Base-by-base conservation (phyloP, 345 rosid genomes). In the Eutrema japonicum region DNA sequence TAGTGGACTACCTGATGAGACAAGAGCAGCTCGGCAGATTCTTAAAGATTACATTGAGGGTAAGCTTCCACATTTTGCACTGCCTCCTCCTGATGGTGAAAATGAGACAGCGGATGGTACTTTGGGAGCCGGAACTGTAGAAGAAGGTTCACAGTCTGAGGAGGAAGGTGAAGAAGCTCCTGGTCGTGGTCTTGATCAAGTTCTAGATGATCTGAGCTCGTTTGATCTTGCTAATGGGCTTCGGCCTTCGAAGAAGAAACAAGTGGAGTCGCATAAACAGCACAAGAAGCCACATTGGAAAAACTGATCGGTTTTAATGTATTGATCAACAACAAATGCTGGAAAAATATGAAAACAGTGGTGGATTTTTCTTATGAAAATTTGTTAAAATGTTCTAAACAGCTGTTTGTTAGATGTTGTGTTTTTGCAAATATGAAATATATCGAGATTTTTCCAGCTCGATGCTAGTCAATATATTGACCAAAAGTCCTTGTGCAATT, bases 1-100 rank as follows among this genome's bases (percentile, higher is more conserved):
- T n/a, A 89, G 97, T 85, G 99, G 97, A 64, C 75, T 92, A 76
- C 99, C 99, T 5, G 96, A 92, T 71, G 96, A 94, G 75, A 89
- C 96, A 30, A 85, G 81, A 71, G 99, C 93, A 52, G 91, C 96
- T 45, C 93, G 96, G 14, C 89, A 79, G 71, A 89, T 94, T 16
- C 76, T 94, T 78, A 94, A 94, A 80, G 95, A 94, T 56, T 91
- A 81, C 66, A 81, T 89, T 71, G 89, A 89, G 37, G 93, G 98
- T 53, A 94, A 89, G 83, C 81, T 94, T 57, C 88, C 84, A 16
- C 97, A 91, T 80, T 86, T 77, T 47, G 84, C 82, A 80, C 73
- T 89, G 81, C 97, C 97, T 10, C 92, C 98, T 3, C 43, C 7
- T 37, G 66, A 41, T 11, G 86, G 74, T 60, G 87, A 79, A 40